Evolutionary conservation across 441 rosid genomes (phyloP).

Genomic region (Syzygium syzygioides): DNA sequence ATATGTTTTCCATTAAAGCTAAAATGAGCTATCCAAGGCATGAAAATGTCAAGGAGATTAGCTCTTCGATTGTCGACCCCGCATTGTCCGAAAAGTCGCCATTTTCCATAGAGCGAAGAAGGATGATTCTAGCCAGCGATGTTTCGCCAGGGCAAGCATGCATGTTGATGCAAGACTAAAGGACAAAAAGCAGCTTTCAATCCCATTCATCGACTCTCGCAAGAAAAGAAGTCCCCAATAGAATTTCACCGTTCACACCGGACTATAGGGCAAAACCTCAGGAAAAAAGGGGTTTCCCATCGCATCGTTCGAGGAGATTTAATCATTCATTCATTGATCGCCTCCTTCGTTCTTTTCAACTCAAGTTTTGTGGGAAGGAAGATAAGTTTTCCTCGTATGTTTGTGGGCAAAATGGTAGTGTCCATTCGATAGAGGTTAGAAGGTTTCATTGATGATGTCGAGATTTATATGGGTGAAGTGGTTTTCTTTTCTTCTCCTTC

Average conservation of each 20-base stretch:
- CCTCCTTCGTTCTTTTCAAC: background rate
- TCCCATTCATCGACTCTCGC: background rate
- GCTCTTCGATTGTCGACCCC: background rate
- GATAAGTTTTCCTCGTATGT: background rate
- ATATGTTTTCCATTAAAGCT: background rate
- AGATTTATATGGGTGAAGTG: background rate
- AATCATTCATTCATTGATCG: background rate
- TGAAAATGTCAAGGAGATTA: background rate
- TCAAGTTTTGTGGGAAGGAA: background rate
- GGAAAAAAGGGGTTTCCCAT: background rate
- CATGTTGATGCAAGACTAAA: background rate
- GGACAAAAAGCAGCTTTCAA: background rate
- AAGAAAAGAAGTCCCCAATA: background rate
- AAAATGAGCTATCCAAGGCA: background rate
- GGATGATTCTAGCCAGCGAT: background rate
- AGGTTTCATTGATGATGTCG: background rate
- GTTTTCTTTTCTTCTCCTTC: background rate
- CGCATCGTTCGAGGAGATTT: background rate
- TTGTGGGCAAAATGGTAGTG: background rate
- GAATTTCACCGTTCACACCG: background rate
- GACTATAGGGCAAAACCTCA: background rate
- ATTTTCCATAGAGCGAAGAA: background rate
- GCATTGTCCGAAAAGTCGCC: background rate
- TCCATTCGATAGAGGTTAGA: background rate
- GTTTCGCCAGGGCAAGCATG: background rate